phyloP scores from a whole-genome alignment of 352 stramenopile genomes.

The Phytophthora cactorum region DNA sequence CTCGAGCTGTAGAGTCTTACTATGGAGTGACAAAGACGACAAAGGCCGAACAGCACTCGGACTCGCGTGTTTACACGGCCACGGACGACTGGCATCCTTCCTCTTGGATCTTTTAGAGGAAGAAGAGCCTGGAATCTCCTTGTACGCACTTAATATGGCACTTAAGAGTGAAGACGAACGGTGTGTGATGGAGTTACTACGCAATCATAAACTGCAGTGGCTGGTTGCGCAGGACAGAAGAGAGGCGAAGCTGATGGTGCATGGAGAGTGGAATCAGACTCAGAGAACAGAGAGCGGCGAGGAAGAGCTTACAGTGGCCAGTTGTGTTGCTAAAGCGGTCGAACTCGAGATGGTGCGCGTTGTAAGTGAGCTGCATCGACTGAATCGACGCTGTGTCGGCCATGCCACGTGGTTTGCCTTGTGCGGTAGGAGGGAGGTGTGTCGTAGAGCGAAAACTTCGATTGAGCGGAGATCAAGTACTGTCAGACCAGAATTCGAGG shows the following conservation, averaged over 20 bases:
- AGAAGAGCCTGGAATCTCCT: constrained; percentile 7
- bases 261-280: constrained; percentile 27
- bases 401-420: constrained; percentile 31
- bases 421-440: constrained; percentile 7
- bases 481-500: constrained; percentile 6
- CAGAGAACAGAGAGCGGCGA: neutral
- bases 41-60: constrained; percentile 26
- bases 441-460: neutral
- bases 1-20: constrained; percentile 11
- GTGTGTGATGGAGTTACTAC: constrained; percentile 26
- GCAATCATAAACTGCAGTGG: constrained; percentile 21
- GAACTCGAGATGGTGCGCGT: constrained; percentile 16
- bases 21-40: constrained; percentile 35
- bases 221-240: constrained; percentile 6
- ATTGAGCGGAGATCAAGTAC: neutral
- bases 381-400: constrained; percentile 25
- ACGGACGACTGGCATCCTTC: constrained; percentile 28
- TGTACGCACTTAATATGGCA: constrained; percentile 19
- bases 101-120: constrained; percentile 22
- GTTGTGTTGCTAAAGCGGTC: constrained; percentile 18
- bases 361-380: constrained; percentile 21
- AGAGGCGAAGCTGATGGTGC: constrained; percentile 13
- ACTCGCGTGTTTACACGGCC: constrained; percentile 27
- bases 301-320: constrained; percentile 20
- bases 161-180: constrained; percentile 24